Evolutionary conservation across 257 asterid species (phyloP).

Genomic region (Solanum bulbocastanum): DNA sequence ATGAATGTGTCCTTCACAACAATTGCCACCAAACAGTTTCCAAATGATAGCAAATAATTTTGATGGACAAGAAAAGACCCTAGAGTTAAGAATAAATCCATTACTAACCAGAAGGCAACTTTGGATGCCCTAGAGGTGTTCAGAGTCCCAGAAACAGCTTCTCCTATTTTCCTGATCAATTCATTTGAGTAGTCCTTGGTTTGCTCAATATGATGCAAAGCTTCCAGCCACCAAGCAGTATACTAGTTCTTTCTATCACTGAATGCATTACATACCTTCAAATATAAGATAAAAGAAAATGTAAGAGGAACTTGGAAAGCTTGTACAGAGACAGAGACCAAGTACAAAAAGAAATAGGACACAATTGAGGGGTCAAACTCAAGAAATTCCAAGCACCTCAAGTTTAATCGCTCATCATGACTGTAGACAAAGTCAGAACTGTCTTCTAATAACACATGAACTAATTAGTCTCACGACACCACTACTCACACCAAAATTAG

Average conservation of each 20-base stretch:
- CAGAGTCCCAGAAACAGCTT: conserved; percentile 56
- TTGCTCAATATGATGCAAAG: too few relatives aligned
- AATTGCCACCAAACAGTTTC: background rate
- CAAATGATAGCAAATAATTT: background rate
- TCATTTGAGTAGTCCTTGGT: too few relatives aligned
- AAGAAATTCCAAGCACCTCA: background rate
- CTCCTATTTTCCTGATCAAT: conserved; percentile 35
- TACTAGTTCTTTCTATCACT: conserved; percentile 39
- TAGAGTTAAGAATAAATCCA: background rate
- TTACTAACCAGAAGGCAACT: conserved; percentile 59
- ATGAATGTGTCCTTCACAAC: background rate
- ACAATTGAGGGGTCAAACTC: background rate
- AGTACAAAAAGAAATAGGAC: background rate
- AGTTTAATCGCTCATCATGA: background rate
- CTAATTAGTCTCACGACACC: background rate
- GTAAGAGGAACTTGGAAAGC: background rate
- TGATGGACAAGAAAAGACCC: background rate
- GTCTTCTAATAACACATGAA: background rate
- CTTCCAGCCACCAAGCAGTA: background rate
- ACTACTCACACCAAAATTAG: background rate
- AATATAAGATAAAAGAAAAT: conserved; percentile 2
- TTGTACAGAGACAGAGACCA: background rate
- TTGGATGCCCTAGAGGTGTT: conserved; percentile 44
- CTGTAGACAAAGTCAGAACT: background rate
- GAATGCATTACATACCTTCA: conserved; percentile 53